phyloP scores from a whole-genome alignment of 1,284 basidiomycete species.

The Pseudomicrostroma phylloplanum region DNA sequence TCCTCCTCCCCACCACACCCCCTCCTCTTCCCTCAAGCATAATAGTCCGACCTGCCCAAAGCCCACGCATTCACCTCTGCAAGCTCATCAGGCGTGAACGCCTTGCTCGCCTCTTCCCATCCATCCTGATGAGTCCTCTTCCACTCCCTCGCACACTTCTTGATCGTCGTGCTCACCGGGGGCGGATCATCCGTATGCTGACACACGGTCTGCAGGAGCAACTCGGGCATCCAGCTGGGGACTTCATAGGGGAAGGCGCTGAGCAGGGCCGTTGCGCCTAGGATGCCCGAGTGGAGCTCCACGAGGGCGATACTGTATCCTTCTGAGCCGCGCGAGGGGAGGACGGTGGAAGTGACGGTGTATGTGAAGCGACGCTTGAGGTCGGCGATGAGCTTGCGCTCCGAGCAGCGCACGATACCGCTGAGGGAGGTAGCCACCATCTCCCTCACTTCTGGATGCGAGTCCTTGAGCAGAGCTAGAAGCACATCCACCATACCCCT shows the following conservation, averaged over 20 bases:
- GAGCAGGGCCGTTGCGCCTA: constrained; percentile 74
- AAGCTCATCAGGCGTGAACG: constrained; percentile 67
- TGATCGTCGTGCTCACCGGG: constrained; percentile 83
- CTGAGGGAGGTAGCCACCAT: constrained; percentile 61
- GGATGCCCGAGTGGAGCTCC: constrained; percentile 76
- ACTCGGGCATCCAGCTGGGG: constrained; percentile 73
- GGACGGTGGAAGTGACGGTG: constrained; percentile 12
- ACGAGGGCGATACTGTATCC: constrained; percentile 69
- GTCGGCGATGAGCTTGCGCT: constrained; percentile 76
- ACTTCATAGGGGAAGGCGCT: constrained; percentile 78
- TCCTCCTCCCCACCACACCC: neutral
- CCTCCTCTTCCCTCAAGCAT: constrained; percentile 21
- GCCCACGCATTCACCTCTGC: constrained; percentile 45
- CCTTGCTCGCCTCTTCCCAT: constrained; percentile 82
- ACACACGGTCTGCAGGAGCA: constrained; percentile 61
- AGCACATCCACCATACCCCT: constrained; percentile 36
- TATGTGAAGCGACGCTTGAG: constrained; percentile 52
- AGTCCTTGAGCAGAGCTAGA: constrained; percentile 36
- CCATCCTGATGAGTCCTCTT: constrained; percentile 68
- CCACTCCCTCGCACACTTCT: constrained; percentile 79
- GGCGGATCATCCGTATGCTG: constrained; percentile 81
- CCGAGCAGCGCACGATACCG: constrained; percentile 84
- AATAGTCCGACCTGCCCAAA: constrained; percentile 45
- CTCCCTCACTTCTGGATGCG: constrained; percentile 46
- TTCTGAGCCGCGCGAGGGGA: constrained; percentile 55